Base-by-base conservation (phyloP, 2,329 filamentous ascomycete genomes). In the Cladosporium cucumerinum region DNA sequence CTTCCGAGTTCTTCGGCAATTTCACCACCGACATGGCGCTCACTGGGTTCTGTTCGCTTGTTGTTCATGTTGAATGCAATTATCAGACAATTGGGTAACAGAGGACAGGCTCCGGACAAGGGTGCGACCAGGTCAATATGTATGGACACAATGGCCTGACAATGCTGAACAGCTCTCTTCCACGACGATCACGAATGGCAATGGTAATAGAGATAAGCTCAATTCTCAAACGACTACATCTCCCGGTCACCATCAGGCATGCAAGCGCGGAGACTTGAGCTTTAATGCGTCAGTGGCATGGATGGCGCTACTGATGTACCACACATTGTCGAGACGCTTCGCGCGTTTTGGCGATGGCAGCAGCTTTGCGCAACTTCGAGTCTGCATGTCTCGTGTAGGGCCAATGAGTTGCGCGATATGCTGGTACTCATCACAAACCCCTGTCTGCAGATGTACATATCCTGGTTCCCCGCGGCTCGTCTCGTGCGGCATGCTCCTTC, bases 11-110 rank as follows among this genome's bases (percentile, higher is more conserved):
- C 60, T 8, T 21, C 32, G 49, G 60, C 60, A 23, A 62, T 23
- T 11, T 25, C 43, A 34, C 60, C 60, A 11, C 60, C 60, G 14
- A 62, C 60, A 62, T 62, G 49, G 26, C 60, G 49, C 25, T 62
- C 49, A 26, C 49, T 32, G 6, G 34, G 23, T 8, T 55, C 36
- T 3, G 39, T 5, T 23, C 34, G 49, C 49, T 62, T 62, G 34
- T 43, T 28, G 25, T 14, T 30, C 60, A 62, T 62, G 18, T 28
- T 48, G 34, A 25, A 32, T 25, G 58, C 28, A 30, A 16, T 7
- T n/a, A 4, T 23, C 1, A n/a, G 30, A 28, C 26, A 23, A 32
- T 32, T 30, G 26, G 51, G 51, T 54, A 54, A n/a, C 51, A 54
- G 30, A 54, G n/a, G 51, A 54, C 51, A 54, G 8, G 32, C 23